These are phyloP conservation scores for Saturnispora sekii DNA, from an alignment of 805 yeast genomes.

Conservation along the genomic window DNA sequence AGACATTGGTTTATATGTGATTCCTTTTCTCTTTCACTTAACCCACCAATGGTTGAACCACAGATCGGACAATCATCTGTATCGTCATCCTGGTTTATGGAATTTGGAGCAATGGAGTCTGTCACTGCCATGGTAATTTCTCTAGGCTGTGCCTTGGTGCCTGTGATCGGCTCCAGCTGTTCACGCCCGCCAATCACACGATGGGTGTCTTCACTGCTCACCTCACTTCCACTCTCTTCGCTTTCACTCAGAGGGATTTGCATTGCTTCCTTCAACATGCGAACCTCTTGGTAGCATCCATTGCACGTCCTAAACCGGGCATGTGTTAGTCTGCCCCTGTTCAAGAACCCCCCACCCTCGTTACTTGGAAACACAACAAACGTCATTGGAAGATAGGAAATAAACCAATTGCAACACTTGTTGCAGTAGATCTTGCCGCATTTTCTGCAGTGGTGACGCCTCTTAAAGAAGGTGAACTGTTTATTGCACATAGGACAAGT, in stretches of 20 bases:
- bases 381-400: conserved; percentile 50
- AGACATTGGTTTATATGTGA: conserved; percentile 67
- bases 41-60: conserved; percentile 19
- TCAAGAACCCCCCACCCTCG: conserved; percentile 9
- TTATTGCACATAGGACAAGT: conserved; percentile 48
- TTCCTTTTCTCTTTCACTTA: conserved; percentile 34
- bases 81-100: conserved; percentile 18
- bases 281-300: conserved; percentile 55
- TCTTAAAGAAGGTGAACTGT: conserved; percentile 47
- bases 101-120: background rate
- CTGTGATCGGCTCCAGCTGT: background rate
- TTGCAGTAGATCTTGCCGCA: conserved; percentile 80
- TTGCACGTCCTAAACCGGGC: conserved; percentile 68
- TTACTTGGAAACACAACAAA: conserved; percentile 38
- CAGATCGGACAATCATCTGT: conserved; percentile 38
- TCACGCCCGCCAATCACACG: background rate
- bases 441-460: conserved; percentile 76
- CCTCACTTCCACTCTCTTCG: conserved; percentile 1
- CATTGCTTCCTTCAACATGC: conserved; percentile 37
- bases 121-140: conserved; percentile 11
- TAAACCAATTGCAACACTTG: conserved; percentile 45
- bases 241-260: conserved; percentile 12
- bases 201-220: background rate
- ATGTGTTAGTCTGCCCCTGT: conserved; percentile 28
- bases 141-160: conserved; percentile 9